These are phyloP conservation scores for Xenoacremonium recifei DNA, from an alignment of 2,329 filamentous ascomycete species.

Conservation along the genomic window DNA sequence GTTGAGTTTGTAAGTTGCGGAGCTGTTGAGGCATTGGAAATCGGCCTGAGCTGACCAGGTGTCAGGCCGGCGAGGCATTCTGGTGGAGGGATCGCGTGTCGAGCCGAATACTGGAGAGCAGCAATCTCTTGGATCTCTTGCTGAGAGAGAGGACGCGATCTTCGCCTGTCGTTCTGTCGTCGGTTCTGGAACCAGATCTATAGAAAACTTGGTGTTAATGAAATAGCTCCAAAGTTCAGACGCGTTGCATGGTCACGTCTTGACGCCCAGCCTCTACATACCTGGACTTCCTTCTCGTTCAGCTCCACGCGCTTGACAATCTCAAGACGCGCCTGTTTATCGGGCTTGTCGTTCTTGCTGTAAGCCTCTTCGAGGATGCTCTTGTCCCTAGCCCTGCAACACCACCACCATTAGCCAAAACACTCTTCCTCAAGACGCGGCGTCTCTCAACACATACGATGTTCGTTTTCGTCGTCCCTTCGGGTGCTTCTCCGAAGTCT, in stretches of 20 bases:
- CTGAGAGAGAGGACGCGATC: conserved; percentile 77
- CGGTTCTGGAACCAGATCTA: conserved; percentile 99
- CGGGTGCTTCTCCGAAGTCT: conserved; percentile 44
- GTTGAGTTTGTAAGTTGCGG: conserved; percentile 20
- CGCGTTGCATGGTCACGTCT: conserved; percentile 13
- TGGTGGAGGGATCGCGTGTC: conserved; percentile 48
- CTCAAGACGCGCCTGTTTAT: conserved; percentile 80
- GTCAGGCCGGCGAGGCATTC: conserved; percentile 36
- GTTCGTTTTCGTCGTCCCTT: conserved; percentile 64
- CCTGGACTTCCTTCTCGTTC: conserved; percentile 95
- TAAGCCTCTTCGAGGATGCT: conserved; percentile 85
- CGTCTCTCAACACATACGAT: conserved; percentile 44
- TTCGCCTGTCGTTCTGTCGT: conserved; percentile 87
- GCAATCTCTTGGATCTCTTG: conserved; percentile 61
- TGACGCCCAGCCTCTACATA: too few relatives aligned
- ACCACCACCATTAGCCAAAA: conserved; percentile 9
- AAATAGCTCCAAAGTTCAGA: too few relatives aligned
- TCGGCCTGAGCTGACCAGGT: conserved; percentile 23
- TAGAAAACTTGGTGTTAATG: conserved; percentile 12
- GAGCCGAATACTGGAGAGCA: conserved; percentile 54
- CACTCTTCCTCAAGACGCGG: neutral
- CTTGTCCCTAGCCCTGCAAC: conserved; percentile 77
- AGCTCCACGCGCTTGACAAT: conserved; percentile 84
- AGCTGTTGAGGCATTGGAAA: conserved; percentile 27
- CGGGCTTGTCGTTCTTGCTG: conserved; percentile 80